Percentiles rank a stretch among this genome's conserved stretches.
phyloP scores from a whole-genome alignment of 1,139 yeast species.

The Kluyveromyces sp. region DNA sequence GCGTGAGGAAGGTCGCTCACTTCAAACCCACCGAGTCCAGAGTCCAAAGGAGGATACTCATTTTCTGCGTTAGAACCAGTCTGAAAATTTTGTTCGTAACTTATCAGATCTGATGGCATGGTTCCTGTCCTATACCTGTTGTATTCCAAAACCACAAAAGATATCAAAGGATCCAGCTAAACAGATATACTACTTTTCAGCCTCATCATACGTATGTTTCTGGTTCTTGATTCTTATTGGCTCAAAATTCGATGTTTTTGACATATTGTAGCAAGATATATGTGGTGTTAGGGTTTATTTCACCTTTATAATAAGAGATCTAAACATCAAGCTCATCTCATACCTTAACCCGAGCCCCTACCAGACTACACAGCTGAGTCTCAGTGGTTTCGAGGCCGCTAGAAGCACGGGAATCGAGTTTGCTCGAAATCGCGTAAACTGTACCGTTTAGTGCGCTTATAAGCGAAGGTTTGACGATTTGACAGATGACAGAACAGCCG shows the following conservation, averaged over 20 bases:
- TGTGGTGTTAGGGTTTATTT: slow-evolving; percentile 1
- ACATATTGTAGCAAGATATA: neutral
- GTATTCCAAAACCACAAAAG: neutral
- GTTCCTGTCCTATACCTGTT: neutral
- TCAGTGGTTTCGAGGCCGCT: no score
- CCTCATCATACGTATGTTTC: no score
- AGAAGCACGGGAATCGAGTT: no score
- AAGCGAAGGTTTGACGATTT: neutral
- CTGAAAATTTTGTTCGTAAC: neutral
- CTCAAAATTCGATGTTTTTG: slow-evolving; percentile 4
- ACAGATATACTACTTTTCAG: neutral
- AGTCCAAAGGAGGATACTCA: slow-evolving; percentile 11
- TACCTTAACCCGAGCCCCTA: no score
- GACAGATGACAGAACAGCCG: neutral
- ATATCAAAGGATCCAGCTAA: neutral
- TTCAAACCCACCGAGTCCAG: slow-evolving; percentile 7
- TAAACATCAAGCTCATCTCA: neutral
- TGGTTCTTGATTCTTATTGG: slow-evolving; percentile 8
- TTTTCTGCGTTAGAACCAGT: slow-evolving; percentile 6
- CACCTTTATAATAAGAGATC: neutral
- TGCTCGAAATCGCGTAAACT: neutral
- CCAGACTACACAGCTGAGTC: no score
- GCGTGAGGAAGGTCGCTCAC: neutral
- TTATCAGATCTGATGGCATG: slow-evolving; percentile 4
- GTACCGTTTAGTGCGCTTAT: neutral